Evolutionary conservation across 1,139 yeast species (phyloP).

Genomic region (Arxiozyma slooffiae): DNA sequence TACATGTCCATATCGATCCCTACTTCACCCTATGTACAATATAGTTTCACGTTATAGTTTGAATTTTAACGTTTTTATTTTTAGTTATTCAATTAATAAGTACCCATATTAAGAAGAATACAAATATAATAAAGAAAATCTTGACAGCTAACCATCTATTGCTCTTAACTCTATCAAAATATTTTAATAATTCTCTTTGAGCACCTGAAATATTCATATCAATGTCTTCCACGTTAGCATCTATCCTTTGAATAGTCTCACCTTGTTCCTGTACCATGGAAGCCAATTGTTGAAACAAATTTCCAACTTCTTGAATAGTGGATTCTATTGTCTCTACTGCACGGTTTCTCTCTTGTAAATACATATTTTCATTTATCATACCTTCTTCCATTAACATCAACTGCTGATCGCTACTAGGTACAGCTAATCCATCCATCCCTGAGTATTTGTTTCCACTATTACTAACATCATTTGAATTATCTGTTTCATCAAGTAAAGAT

Average conservation of each 20-base stretch:
- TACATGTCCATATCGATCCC: background rate
- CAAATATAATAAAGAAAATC: constrained; percentile 76
- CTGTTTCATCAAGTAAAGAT: constrained; percentile 27
- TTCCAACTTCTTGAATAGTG: constrained; percentile 93
- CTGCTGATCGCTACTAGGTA: constrained; percentile 67
- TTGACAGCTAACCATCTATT: constrained; percentile 88
- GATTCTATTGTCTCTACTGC: constrained; percentile 95
- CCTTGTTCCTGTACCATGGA: constrained; percentile 98
- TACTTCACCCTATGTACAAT: background rate
- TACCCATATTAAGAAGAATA: constrained; percentile 72
- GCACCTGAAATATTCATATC: constrained; percentile 85
- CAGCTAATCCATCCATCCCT: constrained; percentile 36
- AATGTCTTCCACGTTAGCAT: constrained; percentile 89
- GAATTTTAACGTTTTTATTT: background rate
- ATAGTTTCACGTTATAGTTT: too few relatives aligned
- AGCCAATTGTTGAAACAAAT: constrained; percentile 85
- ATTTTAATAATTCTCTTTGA: constrained; percentile 83
- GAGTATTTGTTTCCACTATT: background rate
- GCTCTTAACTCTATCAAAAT: constrained; percentile 77
- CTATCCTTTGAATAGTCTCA: constrained; percentile 89
- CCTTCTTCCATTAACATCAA: constrained; percentile 68
- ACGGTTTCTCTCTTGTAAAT: constrained; percentile 70
- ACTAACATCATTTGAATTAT: constrained; percentile 7
- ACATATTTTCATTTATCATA: constrained; percentile 35
- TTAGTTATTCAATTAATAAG: constrained; percentile 47